Percentiles rank a stretch among this genome's conserved stretches.
phyloP scores from a whole-genome alignment of 805 yeast species.

The Candida pseudoglaebosa region DNA sequence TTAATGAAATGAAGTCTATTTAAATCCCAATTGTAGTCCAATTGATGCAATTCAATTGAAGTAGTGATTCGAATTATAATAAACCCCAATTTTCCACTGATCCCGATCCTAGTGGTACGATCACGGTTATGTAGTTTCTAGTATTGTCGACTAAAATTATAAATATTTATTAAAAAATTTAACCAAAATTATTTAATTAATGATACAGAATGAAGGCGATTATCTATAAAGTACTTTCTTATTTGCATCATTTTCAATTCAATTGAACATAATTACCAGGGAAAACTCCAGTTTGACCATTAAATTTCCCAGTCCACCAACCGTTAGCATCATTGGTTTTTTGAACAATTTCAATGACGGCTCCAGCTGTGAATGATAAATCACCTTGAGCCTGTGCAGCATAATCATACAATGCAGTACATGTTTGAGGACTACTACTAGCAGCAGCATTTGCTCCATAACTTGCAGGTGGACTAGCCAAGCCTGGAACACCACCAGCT shows the following conservation, averaged over 20 bases:
- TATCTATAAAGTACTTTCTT: too few relatives aligned
- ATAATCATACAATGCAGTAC: slow-evolving; percentile 90
- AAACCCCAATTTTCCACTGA: too few relatives aligned
- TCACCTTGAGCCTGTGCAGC: slow-evolving; percentile 93
- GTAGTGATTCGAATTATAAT: too few relatives aligned
- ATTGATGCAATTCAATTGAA: too few relatives aligned
- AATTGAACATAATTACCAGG: slow-evolving; percentile 95
- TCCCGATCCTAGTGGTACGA: too few relatives aligned
- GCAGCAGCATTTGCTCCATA: slow-evolving; percentile 24
- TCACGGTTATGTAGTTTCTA: too few relatives aligned
- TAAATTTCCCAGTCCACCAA: slow-evolving; percentile 94
- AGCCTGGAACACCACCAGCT: slow-evolving; percentile 22
- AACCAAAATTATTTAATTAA: too few relatives aligned
- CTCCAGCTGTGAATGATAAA: slow-evolving; percentile 81
- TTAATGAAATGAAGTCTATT: too few relatives aligned
- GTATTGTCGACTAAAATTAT: too few relatives aligned
- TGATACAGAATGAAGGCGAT: too few relatives aligned
- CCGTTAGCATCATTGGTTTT: slow-evolving; percentile 83
- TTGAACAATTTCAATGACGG: slow-evolving; percentile 76
- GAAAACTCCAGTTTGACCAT: slow-evolving; percentile 86
- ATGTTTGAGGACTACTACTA: slow-evolving; percentile 58
- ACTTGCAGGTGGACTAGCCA: slow-evolving; percentile 22
- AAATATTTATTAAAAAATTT: too few relatives aligned
- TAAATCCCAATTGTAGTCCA: too few relatives aligned
- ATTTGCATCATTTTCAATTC: slow-evolving; percentile 24